Conservation (phyloP, 2,329 filamentous ascomycete genomes). For the Plectosphaerella plurivora region DNA sequence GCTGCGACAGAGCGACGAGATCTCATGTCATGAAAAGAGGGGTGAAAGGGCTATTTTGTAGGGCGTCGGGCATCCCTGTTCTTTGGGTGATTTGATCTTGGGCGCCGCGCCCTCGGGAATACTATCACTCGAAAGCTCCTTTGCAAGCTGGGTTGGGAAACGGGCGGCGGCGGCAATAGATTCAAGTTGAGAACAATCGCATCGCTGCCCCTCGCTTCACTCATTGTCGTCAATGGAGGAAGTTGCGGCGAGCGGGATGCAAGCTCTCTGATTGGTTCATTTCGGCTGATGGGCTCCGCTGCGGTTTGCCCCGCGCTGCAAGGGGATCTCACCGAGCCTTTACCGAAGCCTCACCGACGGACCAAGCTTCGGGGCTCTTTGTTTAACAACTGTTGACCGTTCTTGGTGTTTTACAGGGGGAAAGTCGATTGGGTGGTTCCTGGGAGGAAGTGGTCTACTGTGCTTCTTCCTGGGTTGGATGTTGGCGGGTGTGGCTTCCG, state of each 20-base stretch:
- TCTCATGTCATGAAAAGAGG: constrained; percentile 9
- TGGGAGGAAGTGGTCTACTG: no score
- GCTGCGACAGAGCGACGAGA: constrained; percentile 7
- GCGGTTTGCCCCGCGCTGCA: no score
- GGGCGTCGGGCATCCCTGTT: no score
- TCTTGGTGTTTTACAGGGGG: background rate
- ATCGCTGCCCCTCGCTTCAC: background rate
- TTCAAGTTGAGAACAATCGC: background rate
- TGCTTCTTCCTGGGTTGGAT: no score
- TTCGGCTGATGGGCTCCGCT: no score
- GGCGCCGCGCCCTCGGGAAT: background rate
- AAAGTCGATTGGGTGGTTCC: no score
- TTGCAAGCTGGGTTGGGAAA: background rate
- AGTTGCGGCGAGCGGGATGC: background rate
- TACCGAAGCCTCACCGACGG: background rate
- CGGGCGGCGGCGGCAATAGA: no score
- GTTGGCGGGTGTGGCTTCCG: no score
- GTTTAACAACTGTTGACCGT: background rate
- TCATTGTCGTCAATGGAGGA: background rate
- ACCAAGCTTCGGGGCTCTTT: no score
- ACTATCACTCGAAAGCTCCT: background rate
- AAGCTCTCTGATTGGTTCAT: background rate
- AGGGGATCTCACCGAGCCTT: background rate
- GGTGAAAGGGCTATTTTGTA: constrained; percentile 1
- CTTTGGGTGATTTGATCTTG: background rate